These are phyloP conservation scores for Byssothecium circinans DNA, from an alignment of 2,329 filamentous ascomycete species.

Conservation along the genomic window DNA sequence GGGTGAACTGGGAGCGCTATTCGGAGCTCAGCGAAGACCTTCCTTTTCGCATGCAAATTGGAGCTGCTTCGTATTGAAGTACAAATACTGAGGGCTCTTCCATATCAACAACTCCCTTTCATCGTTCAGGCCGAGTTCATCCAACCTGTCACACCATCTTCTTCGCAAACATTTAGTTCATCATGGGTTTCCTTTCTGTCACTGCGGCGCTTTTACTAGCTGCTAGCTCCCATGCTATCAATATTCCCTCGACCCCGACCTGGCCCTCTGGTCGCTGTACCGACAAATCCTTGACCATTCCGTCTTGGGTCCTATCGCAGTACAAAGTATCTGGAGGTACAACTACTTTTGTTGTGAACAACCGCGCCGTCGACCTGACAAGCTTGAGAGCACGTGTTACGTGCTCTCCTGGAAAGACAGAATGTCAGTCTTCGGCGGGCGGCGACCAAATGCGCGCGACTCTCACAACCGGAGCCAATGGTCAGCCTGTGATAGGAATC, in stretches of 20 bases:
- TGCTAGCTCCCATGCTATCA: constrained; percentile 1
- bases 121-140: background rate
- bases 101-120: background rate
- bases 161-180: background rate
- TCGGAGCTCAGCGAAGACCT: background rate
- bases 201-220: background rate
- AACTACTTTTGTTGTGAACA: constrained; percentile 8
- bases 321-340: constrained; percentile 6
- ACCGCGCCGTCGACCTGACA: constrained; percentile 3
- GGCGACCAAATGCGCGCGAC: constrained; percentile 4
- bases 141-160: background rate
- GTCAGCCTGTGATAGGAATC: constrained; percentile 4
- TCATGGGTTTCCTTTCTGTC: constrained; percentile 1
- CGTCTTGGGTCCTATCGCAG: constrained; percentile 6
- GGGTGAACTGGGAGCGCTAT: background rate
- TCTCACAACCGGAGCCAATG: constrained; percentile 3
- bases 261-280: constrained; percentile 11
- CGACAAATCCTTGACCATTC: constrained; percentile 8
- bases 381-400: constrained; percentile 1
- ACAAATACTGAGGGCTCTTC: background rate
- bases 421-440: background rate
- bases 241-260: constrained; percentile 4
- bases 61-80: background rate
- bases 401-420: constrained; percentile 6
- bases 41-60: background rate